Conservation (phyloP, 306 rosid genomes). For the Hylodesmum podocarpum region DNA sequence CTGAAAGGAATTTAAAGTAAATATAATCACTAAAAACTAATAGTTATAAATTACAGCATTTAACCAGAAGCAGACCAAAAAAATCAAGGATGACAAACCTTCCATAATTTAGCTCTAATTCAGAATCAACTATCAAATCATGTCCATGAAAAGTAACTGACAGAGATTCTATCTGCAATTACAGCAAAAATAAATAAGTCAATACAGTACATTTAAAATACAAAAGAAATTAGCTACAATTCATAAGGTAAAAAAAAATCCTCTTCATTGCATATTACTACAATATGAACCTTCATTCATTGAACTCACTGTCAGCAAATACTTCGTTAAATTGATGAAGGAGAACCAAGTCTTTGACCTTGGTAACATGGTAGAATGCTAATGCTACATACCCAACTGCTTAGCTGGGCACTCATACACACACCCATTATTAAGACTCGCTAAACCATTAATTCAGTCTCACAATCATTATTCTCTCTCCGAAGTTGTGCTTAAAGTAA, state of each 20-base stretch:
- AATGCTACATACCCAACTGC: slow-evolving; percentile 36
- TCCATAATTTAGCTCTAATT: slow-evolving; percentile 95
- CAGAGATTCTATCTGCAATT: slow-evolving; percentile 84
- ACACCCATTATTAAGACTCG: slow-evolving; percentile 27
- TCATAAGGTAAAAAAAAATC: background rate
- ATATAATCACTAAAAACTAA: slow-evolving; percentile 11
- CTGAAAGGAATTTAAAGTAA: slow-evolving; percentile 44
- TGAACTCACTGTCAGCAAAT: background rate
- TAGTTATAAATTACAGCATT: background rate
- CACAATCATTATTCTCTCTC: too few species aligned
- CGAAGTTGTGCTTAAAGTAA: too few species aligned
- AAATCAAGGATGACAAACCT: slow-evolving; percentile 50
- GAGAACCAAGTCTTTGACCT: slow-evolving; percentile 24
- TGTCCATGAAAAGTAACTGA: slow-evolving; percentile 97
- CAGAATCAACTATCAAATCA: slow-evolving; percentile 90
- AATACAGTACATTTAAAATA: background rate
- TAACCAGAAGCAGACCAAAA: background rate
- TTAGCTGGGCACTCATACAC: slow-evolving; percentile 26
- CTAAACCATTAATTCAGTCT: too few species aligned
- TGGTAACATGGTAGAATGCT: slow-evolving; percentile 33
- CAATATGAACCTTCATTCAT: slow-evolving; percentile 24
- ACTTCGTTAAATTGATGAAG: slow-evolving; percentile 22
- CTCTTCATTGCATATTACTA: background rate
- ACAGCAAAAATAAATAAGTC: slow-evolving; percentile 7
- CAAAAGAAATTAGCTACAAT: background rate